These are phyloP conservation scores for Nakaseomyces sp. DNA, from an alignment of 1,139 yeast genomes.

Conservation along the genomic window DNA sequence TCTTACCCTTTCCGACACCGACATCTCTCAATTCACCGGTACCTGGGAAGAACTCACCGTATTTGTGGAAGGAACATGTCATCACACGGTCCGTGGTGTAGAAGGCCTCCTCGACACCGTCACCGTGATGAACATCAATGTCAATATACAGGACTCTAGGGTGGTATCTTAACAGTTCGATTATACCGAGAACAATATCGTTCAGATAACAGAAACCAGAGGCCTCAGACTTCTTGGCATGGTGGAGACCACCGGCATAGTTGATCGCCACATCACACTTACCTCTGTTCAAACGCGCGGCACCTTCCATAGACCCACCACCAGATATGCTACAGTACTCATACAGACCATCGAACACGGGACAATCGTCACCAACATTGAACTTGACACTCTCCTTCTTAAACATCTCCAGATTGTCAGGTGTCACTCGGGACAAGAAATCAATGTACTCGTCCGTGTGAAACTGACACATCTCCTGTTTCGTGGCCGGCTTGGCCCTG, in stretches of 20 bases:
- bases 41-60: constrained; percentile 95
- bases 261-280: constrained; percentile 94
- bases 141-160: constrained; percentile 90
- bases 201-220: constrained; percentile 93
- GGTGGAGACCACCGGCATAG: constrained; percentile 96
- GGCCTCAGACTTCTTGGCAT: constrained; percentile 93
- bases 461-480: constrained; percentile 97
- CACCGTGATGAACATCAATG: constrained; percentile 95
- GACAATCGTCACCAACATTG: constrained; percentile 96
- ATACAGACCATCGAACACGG: constrained; percentile 90
- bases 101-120: constrained; percentile 96
- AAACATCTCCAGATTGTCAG: constrained; percentile 86
- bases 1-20: constrained; percentile 81
- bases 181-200: constrained; percentile 83
- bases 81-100: constrained; percentile 91
- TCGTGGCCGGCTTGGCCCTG: constrained; percentile 94
- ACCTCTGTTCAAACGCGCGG: constrained; percentile 84
- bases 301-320: constrained; percentile 97
- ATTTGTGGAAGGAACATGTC: constrained; percentile 93
- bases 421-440: constrained; percentile 84
- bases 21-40: constrained; percentile 84
- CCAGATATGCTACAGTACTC: constrained; percentile 93
- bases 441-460: constrained; percentile 97
- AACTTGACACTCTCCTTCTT: constrained; percentile 89
- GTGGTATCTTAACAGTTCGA: constrained; percentile 74